These are phyloP conservation scores for Aureobasidium subglaciale DNA, from an alignment of 2,329 filamentous ascomycete species.

Conservation along the genomic window DNA sequence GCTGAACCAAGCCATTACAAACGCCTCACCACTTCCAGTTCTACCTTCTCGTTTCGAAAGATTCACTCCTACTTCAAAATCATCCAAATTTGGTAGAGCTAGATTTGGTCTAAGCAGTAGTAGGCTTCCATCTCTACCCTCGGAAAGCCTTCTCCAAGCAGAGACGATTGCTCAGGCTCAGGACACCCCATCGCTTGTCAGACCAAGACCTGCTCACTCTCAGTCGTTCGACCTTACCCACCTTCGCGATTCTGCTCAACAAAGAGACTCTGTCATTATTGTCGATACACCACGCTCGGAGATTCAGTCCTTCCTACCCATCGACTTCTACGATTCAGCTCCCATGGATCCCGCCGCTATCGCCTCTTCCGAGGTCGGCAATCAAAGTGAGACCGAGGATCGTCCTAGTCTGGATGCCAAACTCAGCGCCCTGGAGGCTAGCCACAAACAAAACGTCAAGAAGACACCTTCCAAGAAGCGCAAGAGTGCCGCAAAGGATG, in stretches of 20 bases:
- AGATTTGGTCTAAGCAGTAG: conserved; percentile 31
- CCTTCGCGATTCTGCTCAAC: neutral
- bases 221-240: conserved; percentile 6
- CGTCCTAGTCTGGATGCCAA: conserved; percentile 25
- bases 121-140: conserved; percentile 32
- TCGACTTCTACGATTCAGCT: neutral
- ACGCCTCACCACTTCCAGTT: conserved; percentile 34
- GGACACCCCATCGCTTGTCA: conserved; percentile 7
- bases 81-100: conserved; percentile 24
- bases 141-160: conserved; percentile 32
- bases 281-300: neutral
- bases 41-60: conserved; percentile 30
- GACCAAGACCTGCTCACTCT: conserved; percentile 1
- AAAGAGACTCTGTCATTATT: conserved; percentile 5
- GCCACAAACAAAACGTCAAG: conserved; percentile 18
- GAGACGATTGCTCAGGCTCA: conserved; percentile 16
- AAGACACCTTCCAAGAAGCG: conserved; percentile 30
- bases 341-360: conserved; percentile 5
- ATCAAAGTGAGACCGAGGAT: conserved; percentile 4
- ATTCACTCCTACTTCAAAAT: conserved; percentile 27
- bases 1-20: conserved; percentile 42
- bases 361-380: conserved; percentile 2
- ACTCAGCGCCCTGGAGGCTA: conserved; percentile 22
- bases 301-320: neutral
- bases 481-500: conserved; percentile 28